phyloP scores from a whole-genome alignment of 495 filamentous ascomycete genomes.

The Coniosporium apollinis region DNA sequence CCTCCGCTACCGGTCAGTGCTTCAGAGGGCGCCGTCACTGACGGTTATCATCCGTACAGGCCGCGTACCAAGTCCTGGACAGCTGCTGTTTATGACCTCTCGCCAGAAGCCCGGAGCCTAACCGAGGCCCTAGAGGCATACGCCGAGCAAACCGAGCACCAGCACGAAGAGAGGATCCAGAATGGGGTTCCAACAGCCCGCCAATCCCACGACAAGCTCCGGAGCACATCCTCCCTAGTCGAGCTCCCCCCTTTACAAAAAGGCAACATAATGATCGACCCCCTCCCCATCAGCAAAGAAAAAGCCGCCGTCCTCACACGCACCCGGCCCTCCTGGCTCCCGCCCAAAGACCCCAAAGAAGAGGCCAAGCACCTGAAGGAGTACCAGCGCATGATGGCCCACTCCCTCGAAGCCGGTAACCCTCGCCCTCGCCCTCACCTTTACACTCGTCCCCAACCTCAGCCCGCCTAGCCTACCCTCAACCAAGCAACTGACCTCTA shows the following conservation, averaged over 20 bases:
- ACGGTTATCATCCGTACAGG: slow-evolving; percentile 1
- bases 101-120: slow-evolving; percentile 72
- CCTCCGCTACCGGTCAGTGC: slow-evolving; percentile 7
- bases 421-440: slow-evolving; percentile 2
- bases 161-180: background rate
- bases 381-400: slow-evolving; percentile 86
- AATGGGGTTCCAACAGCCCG: slow-evolving; percentile 23
- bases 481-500: too few species aligned
- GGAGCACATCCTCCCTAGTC: slow-evolving; percentile 34
- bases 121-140: slow-evolving; percentile 81
- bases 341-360: slow-evolving; percentile 83
- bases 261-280: slow-evolving; percentile 90
- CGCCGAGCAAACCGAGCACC: slow-evolving; percentile 36
- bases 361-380: slow-evolving; percentile 82
- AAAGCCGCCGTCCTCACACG: slow-evolving; percentile 84
- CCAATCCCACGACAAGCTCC: slow-evolving; percentile 21
- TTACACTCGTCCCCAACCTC: slow-evolving; percentile 16
- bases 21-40: slow-evolving; percentile 1
- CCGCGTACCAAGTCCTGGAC: slow-evolving; percentile 74
- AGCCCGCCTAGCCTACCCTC: too few species aligned
- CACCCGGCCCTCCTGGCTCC: slow-evolving; percentile 87
- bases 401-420: slow-evolving; percentile 53
- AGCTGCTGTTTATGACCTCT: slow-evolving; percentile 58
- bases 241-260: slow-evolving; percentile 72
- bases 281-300: slow-evolving; percentile 86